These are phyloP conservation scores for Komagataella mondaviorum DNA, from an alignment of 805 yeast genomes.

Conservation along the genomic window DNA sequence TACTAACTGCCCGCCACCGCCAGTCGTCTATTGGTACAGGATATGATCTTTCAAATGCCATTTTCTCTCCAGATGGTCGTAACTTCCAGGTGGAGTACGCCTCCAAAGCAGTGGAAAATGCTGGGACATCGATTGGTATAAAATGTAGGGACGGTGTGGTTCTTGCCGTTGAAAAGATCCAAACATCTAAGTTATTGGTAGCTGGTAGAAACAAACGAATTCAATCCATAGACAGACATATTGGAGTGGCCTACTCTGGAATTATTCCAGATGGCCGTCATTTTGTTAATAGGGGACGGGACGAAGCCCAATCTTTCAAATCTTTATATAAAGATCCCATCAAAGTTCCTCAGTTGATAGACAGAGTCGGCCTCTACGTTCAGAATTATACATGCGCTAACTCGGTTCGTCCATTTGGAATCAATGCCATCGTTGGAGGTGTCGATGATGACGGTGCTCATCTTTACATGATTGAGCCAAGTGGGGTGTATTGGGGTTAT, in stretches of 20 bases:
- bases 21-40: slow-evolving; percentile 95
- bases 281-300: slow-evolving; percentile 82
- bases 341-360: slow-evolving; percentile 70
- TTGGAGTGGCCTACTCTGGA: slow-evolving; percentile 93
- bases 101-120: slow-evolving; percentile 92
- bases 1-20: neutral
- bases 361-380: slow-evolving; percentile 79
- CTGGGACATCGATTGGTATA: slow-evolving; percentile 90
- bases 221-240: slow-evolving; percentile 85
- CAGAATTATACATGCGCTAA: slow-evolving; percentile 93
- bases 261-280: slow-evolving; percentile 94
- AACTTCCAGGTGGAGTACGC: slow-evolving; percentile 98
- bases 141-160: slow-evolving; percentile 89
- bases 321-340: slow-evolving; percentile 64
- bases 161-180: slow-evolving; percentile 92
- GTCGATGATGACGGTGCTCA: slow-evolving; percentile 84
- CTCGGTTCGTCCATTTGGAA: slow-evolving; percentile 96
- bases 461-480: slow-evolving; percentile 93
- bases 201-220: slow-evolving; percentile 84
- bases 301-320: slow-evolving; percentile 75
- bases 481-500: slow-evolving; percentile 97
- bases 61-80: slow-evolving; percentile 87
- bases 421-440: slow-evolving; percentile 88
- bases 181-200: slow-evolving; percentile 75
- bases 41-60: slow-evolving; percentile 94